Evolutionary conservation across 2,329 filamentous ascomycete genomes (phyloP), one percentile per base, ranked within the genome.

Genomic region (Penicillium sp.): DNA sequence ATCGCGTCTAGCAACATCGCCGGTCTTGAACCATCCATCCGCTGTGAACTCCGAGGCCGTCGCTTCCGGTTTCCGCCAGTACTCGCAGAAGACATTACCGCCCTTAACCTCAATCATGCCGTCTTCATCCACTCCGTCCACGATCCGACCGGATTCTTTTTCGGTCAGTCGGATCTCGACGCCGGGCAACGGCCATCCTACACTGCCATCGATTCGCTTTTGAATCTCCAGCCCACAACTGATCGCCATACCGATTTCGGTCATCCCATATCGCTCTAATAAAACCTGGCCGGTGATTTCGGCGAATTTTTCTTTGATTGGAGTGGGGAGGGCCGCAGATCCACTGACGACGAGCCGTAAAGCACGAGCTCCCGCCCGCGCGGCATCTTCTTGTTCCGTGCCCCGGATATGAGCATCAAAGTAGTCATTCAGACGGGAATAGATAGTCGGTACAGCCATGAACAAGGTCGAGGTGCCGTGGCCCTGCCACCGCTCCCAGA

Each of bases 391-490:
- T 1, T 58, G 46, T 6, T 68, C 65, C 2, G 73, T 74, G 1
- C 69, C 71, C 19, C 69, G 69, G 40, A 77, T 72, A 31, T 74
- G 61, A 12, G 68, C 43, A 42, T 77, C 73, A 47, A 76, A 77
- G 51, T 80, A 76, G 53, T 79, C 74, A 54, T 77, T 74, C 48
- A 81, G 67, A 0, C 78, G 73, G 43, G 78, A 76, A 65, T 80
- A 82, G 30, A 81, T 79, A 1, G 79, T 81, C 4, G 79, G 79
- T 1, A 82, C 79, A 16, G 77, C 79, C 61, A 78, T 77, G 69
- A 82, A 82, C 70, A 81, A 75, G 0, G 76, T 73, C 28, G 77
- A 70, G 42, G 70, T 67, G 58, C 73, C 75, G 51, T 60, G 65
- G 30, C 67, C 70, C 55, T 69, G 67, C 77, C 77, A 81, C 16